These are phyloP conservation scores for Cymbopogon flexuosus DNA, from an alignment of 202 grass and related monocot species.

Conservation along the genomic window DNA sequence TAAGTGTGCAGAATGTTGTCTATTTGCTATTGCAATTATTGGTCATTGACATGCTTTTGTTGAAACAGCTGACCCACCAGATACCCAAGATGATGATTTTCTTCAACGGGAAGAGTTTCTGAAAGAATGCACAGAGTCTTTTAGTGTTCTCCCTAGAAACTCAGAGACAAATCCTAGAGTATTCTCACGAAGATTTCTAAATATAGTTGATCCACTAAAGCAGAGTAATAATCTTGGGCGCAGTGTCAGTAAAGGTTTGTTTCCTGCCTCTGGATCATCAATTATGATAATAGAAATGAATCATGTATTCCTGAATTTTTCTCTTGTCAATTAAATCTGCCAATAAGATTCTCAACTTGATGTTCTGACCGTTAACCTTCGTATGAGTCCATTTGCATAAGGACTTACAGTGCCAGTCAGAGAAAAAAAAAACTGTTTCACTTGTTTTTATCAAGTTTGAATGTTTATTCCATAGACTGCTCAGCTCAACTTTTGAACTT, in stretches of 20 bases:
- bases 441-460: neutral
- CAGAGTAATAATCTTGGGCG: conserved; percentile 62
- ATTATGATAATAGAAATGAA: neutral
- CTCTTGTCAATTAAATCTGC: neutral
- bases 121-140: conserved; percentile 32
- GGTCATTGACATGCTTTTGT: conserved; percentile 31
- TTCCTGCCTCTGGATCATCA: neutral
- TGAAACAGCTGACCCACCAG: conserved; percentile 52
- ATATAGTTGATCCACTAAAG: conserved; percentile 70
- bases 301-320: neutral
- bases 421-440: neutral
- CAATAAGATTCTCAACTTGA: neutral
- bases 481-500: neutral
- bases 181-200: conserved; percentile 56
- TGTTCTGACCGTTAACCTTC: neutral
- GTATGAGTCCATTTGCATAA: neutral
- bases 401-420: neutral
- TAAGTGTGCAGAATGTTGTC: conserved; percentile 1
- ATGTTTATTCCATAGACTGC: neutral
- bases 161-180: conserved; percentile 22
- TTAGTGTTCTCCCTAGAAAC: conserved; percentile 33
- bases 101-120: conserved; percentile 45
- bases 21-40: conserved; percentile 8
- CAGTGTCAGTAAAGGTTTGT: conserved; percentile 66
- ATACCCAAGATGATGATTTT: conserved; percentile 42